Conservation (phyloP, 176 grass and related monocot genomes). For the Canna indica region DNA sequence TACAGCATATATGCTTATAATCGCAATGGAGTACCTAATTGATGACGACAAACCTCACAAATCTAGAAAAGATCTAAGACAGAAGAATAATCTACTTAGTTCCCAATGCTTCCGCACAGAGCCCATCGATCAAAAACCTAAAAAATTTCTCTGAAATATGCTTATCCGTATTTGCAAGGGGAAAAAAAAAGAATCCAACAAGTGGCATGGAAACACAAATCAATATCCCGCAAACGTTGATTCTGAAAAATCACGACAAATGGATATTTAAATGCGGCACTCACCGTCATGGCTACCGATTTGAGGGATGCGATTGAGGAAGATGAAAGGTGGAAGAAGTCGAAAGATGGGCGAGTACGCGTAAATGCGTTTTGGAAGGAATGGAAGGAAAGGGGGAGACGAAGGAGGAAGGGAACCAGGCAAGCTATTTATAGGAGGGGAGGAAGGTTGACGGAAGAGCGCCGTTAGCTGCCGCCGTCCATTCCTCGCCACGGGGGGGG, state of each 20-base stretch:
- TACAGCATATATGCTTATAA: neutral
- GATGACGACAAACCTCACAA: neutral
- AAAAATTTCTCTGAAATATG: neutral
- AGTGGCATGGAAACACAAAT: neutral
- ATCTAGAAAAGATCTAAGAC: neutral
- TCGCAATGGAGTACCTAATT: neutral
- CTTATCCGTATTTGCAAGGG: neutral
- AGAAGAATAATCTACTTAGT: neutral
- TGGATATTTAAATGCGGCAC: neutral
- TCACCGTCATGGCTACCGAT: neutral
- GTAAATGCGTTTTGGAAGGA: neutral
- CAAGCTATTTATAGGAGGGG: no score
- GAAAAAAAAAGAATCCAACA: neutral
- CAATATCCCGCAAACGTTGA: neutral
- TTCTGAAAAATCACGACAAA: neutral
- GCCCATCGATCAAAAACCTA: no score
- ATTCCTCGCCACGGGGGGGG: no score
- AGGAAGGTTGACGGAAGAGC: no score
- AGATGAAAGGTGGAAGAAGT: no score
- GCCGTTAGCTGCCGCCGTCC: no score
- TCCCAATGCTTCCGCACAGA: no score
- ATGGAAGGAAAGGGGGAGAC: neutral
- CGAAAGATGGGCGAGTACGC: no score
- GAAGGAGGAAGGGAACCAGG: neutral
- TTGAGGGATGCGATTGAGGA: no score